Percentiles rank a stretch among this genome's conserved stretches.
Evolutionary conservation across 2,329 filamentous ascomycete genomes (phyloP).

Genomic region (Colletotrichum godetiae): DNA sequence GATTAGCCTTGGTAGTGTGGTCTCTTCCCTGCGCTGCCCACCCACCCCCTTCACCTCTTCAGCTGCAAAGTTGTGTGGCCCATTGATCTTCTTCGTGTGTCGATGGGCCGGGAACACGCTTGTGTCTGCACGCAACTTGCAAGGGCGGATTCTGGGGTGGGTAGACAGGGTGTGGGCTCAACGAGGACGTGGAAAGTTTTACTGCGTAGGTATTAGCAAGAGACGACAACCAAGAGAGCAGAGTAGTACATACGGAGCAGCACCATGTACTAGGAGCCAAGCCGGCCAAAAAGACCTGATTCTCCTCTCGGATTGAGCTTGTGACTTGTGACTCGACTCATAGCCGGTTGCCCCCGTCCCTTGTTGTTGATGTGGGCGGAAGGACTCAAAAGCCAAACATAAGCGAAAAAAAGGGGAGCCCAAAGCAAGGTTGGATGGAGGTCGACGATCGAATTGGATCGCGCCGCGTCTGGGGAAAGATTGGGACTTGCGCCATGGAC

Average conservation of each 20-base stretch:
- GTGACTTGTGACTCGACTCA: conserved; percentile 3
- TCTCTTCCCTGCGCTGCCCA: not conserved
- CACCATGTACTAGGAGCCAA: not conserved
- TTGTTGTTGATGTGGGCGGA: conserved; percentile 16
- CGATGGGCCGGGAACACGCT: conserved; percentile 9
- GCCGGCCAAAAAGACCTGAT: not conserved
- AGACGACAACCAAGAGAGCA: not conserved
- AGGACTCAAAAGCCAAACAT: conserved; percentile 17
- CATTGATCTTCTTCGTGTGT: conserved; percentile 13
- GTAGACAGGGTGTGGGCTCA: conserved; percentile 16
- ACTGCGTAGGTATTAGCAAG: not conserved
- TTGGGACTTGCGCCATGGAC: conserved; percentile 22
- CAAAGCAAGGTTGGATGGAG: not conserved
- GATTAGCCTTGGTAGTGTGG: conserved; percentile 27
- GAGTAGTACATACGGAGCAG: not conserved
- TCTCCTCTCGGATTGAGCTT: not conserved
- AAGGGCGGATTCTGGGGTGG: conserved; percentile 11
- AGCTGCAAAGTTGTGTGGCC: conserved; percentile 3
- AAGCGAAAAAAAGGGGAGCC: conserved; percentile 25
- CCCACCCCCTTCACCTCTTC: not conserved
- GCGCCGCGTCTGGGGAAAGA: conserved; percentile 34
- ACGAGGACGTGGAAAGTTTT: conserved; percentile 12
- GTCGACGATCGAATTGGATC: conserved; percentile 33
- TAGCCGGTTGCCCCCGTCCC: conserved; percentile 25
- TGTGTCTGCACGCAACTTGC: conserved; percentile 12